Base-by-base conservation (phyloP, 2,329 filamentous ascomycete species). In the Cordyceps cicadae region DNA sequence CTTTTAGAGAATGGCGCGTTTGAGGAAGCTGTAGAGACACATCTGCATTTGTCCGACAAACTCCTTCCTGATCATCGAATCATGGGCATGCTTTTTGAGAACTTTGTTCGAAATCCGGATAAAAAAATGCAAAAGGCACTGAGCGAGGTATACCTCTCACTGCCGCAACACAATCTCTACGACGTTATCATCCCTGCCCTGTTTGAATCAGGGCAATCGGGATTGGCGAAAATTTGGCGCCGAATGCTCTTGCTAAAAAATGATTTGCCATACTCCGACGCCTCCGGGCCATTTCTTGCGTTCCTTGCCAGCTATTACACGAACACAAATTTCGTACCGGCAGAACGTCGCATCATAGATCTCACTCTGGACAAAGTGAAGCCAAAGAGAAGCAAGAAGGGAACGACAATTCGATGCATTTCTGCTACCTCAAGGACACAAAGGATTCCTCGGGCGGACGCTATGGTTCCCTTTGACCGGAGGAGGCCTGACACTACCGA, bases 141-240 rank as follows among this genome's bases (percentile, higher is more conserved):
- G 8, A 72, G 70, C 48, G 68, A 71, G 15, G 70, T 84, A 11
- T 84, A 84, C 63, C 67, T 72, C 9, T 71, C 72, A 19, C 79
- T 75, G 51, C 66, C 66, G 2, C 72, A 78, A 51, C 79, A 74
- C 48, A 64, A 68, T 12, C 65, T 83, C 0, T 84, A 84, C 66
- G 81, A 83, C 64, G 68, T 71, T 21, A 60, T 84, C 8, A 74
- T 84, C n/a, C 80, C 82, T 3, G 69, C 76, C 55, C 71, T 84
- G 2, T 84, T 79, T 65, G 69, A 73, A 5, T 69, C 72, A n/a
- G 81, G 81, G 1, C 69, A 74, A 39, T 77, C 77, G 1, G 65
- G 65, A 2, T 63, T 78, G 17, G 81, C 81, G 7, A 71, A 69
- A 11, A 64, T 65, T n/a, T 85, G 82, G 82, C 77, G 81, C 46